These are phyloP conservation scores for Thermochaetoides thermophila DNA, from an alignment of 495 filamentous ascomycete species.

Conservation along the genomic window DNA sequence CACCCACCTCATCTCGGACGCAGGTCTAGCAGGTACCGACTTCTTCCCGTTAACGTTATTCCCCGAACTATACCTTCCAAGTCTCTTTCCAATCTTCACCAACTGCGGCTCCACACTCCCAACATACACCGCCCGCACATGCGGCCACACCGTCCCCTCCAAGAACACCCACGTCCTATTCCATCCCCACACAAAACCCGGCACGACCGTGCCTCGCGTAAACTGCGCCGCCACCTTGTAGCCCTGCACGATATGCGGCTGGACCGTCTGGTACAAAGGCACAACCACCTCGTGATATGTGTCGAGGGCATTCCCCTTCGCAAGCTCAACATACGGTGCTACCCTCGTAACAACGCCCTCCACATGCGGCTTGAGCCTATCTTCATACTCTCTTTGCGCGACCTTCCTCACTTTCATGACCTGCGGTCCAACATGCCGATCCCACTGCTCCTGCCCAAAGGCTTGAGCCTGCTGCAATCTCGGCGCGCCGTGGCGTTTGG, in stretches of 20 bases:
- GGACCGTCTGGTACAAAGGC: conserved; percentile 55
- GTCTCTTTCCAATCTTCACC: conserved; percentile 74
- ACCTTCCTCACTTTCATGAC: conserved; percentile 46
- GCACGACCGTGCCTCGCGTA: conserved; percentile 53
- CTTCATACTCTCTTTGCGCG: conserved; percentile 49
- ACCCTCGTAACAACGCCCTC: conserved; percentile 38
- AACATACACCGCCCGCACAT: conserved; percentile 61
- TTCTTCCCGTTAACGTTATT: conserved; percentile 12
- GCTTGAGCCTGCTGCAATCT: conserved; percentile 48
- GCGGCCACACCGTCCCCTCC: conserved; percentile 62
- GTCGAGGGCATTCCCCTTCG: conserved; percentile 42
- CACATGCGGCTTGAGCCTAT: conserved; percentile 58
- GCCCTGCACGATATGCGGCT: conserved; percentile 56
- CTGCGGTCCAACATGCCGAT: conserved; percentile 57
- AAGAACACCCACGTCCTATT: conserved; percentile 51
- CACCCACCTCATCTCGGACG: conserved; percentile 12
- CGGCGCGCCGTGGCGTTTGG: conserved; percentile 66
- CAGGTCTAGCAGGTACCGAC: conserved; percentile 11
- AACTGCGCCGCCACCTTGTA: conserved; percentile 55
- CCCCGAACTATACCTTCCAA: conserved; percentile 70
- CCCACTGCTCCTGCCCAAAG: conserved; percentile 60
- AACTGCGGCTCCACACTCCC: conserved; percentile 93
- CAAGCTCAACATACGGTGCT: conserved; percentile 58
- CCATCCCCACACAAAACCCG: conserved; percentile 55
- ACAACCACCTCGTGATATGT: conserved; percentile 58